Evolutionary conservation across 306 rosid species (phyloP).

Genomic region (Castanospermum australe): DNA sequence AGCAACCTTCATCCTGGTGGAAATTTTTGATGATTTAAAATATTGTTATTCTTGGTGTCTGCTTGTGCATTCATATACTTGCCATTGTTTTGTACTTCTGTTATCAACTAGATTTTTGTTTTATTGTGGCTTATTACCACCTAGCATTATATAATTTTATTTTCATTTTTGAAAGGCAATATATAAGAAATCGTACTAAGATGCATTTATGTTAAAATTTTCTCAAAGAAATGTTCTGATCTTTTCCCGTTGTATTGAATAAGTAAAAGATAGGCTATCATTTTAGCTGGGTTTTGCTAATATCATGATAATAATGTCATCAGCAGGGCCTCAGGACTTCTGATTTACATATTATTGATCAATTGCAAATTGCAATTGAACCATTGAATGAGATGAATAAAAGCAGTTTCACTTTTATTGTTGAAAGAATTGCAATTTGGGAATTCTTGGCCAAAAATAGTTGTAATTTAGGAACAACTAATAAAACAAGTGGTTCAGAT

Average conservation of each 20-base stretch:
- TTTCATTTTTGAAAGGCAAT: constrained; percentile 9
- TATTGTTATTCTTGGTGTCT: constrained; percentile 15
- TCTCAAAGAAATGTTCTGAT: neutral
- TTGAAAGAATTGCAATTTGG: neutral
- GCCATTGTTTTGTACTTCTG: constrained; percentile 10
- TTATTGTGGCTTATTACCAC: neutral
- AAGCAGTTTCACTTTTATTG: neutral
- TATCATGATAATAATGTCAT: neutral
- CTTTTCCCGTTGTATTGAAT: neutral
- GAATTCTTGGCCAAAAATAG: neutral
- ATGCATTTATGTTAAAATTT: neutral
- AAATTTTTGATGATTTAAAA: constrained; percentile 15
- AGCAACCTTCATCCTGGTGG: constrained; percentile 24
- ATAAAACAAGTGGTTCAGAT: too few relatives aligned
- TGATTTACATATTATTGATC: neutral
- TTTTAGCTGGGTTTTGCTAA: constrained; percentile 1
- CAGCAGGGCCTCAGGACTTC: neutral
- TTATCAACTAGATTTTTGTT: neutral
- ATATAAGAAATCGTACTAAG: constrained; percentile 1
- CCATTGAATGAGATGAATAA: neutral
- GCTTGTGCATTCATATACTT: constrained; percentile 21
- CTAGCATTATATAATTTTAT: neutral
- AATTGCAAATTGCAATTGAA: neutral
- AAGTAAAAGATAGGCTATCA: neutral
- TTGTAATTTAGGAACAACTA: neutral